Evolutionary conservation across 495 filamentous ascomycete species (phyloP), one percentile per base, ranked within the genome.

Genomic region (Parachaetomium inaequale): DNA sequence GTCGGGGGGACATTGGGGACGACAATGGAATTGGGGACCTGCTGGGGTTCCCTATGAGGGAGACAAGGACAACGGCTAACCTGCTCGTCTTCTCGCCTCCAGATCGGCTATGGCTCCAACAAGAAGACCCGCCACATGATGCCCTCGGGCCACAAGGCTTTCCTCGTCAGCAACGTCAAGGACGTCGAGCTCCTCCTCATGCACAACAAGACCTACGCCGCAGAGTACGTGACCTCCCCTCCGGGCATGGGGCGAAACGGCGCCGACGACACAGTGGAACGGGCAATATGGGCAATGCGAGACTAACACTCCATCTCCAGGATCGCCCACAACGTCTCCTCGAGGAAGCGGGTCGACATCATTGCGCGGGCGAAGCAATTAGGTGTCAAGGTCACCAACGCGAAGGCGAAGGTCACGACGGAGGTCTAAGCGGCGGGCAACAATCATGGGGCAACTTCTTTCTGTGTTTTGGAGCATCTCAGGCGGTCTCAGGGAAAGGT

Each of bases 71-170:
- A 36, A 43, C 12, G 50, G 58, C 63, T 73, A 63, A 73, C 67
- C n/a, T 21, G 3, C 15, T 36, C 11, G 29, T 28, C 25, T 53
- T 31, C 60, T 66, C 59, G 11, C 17, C 47, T 63, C 21, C 72
- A 96, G 93, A 98, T 98, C 78, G 94, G 94, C 68, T 98, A 92
- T 78, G 93, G 94, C 68, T 90, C 86, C 80, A 97, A 98, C 88
- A 94, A 88, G 86, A 98, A 96, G 87, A 98, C 94, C 74, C 86
- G 89, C 66, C 92, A 98, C 84, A 87, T 97, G 85, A 96, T 93
- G 87, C 95, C 94, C 75, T 96, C 92, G 72, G 94, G 94, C 81
- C 94, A 97, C 87, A 98, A 98, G 85, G 92, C 94, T 62, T 98
- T 98, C 87, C 87, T 98, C 75, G 94, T 98, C 81, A 88, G 91